These are phyloP conservation scores for Canavalia ensiformis DNA, from an alignment of 306 rosid species.

Conservation along the genomic window DNA sequence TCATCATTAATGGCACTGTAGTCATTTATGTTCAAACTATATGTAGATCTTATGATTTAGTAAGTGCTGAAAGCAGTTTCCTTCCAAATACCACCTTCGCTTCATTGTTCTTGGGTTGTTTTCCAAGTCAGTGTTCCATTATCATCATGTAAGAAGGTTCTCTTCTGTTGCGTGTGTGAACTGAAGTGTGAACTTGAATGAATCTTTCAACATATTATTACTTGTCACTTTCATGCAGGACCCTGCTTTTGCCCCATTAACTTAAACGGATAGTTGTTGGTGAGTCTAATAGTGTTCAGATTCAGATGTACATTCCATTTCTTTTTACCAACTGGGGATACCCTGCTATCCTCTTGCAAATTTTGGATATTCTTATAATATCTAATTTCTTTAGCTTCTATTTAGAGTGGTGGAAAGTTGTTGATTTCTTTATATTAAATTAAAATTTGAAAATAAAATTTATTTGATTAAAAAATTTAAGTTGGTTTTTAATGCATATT, in stretches of 20 bases:
- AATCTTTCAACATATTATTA: neutral
- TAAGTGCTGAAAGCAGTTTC: neutral
- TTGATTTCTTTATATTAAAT: too few relatives aligned
- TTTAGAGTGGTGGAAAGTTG: too few relatives aligned
- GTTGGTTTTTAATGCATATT: too few relatives aligned
- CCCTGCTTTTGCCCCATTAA: neutral
- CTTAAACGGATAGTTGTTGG: slow-evolving; percentile 32
- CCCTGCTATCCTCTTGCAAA: too few relatives aligned
- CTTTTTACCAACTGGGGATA: too few relatives aligned
- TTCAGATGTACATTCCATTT: too few relatives aligned
- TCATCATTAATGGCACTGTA: neutral
- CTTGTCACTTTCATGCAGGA: neutral
- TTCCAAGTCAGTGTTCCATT: slow-evolving; percentile 41
- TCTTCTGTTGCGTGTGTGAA: neutral
- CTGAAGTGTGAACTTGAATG: neutral
- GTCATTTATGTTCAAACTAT: neutral
- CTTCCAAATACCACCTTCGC: neutral
- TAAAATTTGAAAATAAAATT: too few relatives aligned
- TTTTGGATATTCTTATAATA: too few relatives aligned
- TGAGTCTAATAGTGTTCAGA: slow-evolving; percentile 2
- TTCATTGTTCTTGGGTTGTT: neutral
- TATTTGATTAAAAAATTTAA: too few relatives aligned
- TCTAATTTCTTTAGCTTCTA: too few relatives aligned
- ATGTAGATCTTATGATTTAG: neutral
- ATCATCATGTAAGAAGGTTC: slow-evolving; percentile 34